These are phyloP conservation scores for Gentiana dahurica DNA, from an alignment of 257 asterid species.

Conservation along the genomic window DNA sequence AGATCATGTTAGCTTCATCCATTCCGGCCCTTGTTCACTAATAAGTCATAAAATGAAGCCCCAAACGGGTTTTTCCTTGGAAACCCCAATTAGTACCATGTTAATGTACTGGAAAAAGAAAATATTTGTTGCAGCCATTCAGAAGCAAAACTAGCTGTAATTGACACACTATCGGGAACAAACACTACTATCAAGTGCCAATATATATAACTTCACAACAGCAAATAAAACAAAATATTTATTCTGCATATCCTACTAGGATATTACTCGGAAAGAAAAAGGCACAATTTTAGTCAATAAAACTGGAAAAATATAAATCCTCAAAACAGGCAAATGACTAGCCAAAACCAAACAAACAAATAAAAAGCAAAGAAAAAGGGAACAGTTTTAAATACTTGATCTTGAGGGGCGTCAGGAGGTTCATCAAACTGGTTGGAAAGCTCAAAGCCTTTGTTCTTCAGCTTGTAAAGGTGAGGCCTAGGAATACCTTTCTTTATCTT, in stretches of 20 bases:
- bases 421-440: conserved; percentile 10
- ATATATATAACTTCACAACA: not conserved
- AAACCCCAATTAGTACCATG: too few relatives aligned
- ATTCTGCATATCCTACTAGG: not conserved
- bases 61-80: too few relatives aligned
- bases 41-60: too few relatives aligned
- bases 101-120: too few relatives aligned
- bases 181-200: not conserved
- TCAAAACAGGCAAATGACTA: not conserved
- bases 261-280: not conserved
- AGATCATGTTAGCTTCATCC: too few relatives aligned
- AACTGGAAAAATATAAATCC: not conserved
- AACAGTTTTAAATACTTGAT: conserved; percentile 23
- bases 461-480: conserved; percentile 18
- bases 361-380: not conserved
- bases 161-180: conserved; percentile 1
- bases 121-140: not conserved
- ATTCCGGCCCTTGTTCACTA: too few relatives aligned
- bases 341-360: not conserved
- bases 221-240: not conserved
- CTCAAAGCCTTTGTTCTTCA: conserved; percentile 14
- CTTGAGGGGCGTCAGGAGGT: conserved; percentile 14
- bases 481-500: conserved; percentile 23
- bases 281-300: not conserved
- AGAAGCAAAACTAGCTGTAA: conserved; percentile 2